Evolutionary conservation across 2,329 filamentous ascomycete species (phyloP), one percentile per base, ranked within the genome.

Genomic region (Tolypocladium capitatum): DNA sequence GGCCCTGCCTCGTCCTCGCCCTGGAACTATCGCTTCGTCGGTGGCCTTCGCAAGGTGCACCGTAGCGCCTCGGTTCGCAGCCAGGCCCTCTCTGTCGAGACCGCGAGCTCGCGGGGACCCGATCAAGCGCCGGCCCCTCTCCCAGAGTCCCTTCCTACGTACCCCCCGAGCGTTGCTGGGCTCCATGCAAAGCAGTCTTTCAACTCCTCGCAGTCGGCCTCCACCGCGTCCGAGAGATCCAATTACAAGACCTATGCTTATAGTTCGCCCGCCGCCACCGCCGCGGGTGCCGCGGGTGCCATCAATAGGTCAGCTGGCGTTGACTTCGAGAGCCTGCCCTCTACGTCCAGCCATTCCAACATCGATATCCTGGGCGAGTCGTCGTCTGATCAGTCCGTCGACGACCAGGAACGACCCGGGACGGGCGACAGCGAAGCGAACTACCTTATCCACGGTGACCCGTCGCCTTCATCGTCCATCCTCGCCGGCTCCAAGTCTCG

Each of bases 191-290:
- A 56, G 53, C 52, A 21, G 13, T 59, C 51, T 8, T 53, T 56
- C n/a, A 49, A 54, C 24, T 63, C 64, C 6, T 58, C 59, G 45
- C 55, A 60, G 47, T 55, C 62, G 11, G 64, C 60, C 41, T 73
- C 73, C 11, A 75, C 72, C 4, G 52, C 67, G 3, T 73, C 72
- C 16, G 73, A 76, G 36, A 68, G 64, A 16, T 69, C 72, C 41
- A 79, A 80, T 55, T 76, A 76, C 68, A 72, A 76, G 56, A 64
- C 76, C 20, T 72, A 76, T 53, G 68, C 64, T 34, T 69, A 69
- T 48, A 74, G 70, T 54, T 71, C 71, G 53, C 48, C 68, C 27
- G 32, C 40, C 5, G 28, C 35, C 10, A 16, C 18, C 16, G 27
- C n/a, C 9, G 24, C 20, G 18, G 43, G 20, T 21, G 27, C n/a